Base-by-base conservation (phyloP, 2,329 filamentous ascomycete genomes). In the Colletotrichum lini region DNA sequence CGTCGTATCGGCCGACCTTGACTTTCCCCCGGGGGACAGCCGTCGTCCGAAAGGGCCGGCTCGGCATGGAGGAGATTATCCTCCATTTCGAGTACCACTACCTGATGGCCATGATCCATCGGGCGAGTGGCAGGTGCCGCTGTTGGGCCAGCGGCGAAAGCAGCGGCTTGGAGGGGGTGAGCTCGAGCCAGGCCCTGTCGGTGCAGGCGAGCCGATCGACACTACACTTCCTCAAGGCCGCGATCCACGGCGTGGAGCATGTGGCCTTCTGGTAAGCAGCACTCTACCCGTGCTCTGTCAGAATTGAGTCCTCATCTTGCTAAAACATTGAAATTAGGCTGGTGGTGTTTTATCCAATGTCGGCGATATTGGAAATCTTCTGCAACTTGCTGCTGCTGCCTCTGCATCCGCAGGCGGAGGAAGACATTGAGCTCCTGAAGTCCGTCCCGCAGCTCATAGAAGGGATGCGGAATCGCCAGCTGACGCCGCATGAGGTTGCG, bases 181-280 rank as follows among this genome's bases (percentile, higher is more conserved):
- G 82, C 26, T 89, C 87, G 0, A 89, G 88, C 66, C 78, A 88
- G 16, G 84, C 84, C 1, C 76, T 90, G 2, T 85, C 87, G 0
- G 80, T 90, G 0, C 86, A 90, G 65, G 88, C 88, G 0, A 89
- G 87, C 72, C 84, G 88, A 5, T 88, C 87, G 0, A 89, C 87
- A 0, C 75, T 90, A 2, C 78, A 85, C 2, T 89, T 85, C 59
- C 74, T 89, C 3, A 78, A 81, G 30, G 80, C 81, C 0, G 82
- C 84, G 0, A 80, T 83, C 2, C 78, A 83, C 54, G 80, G 81
- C 0, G 75, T 89, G 1, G 79, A 82, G 0, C 80, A 82, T 1
- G 84, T 86, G 53, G 81, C 84, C 13, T 89, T 89, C 73, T 88
- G 86, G 86, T 87, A 78, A 73, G 82, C 74, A 12, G 13, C 21